Percentiles rank a stretch among this genome's conserved stretches.
Evolutionary conservation across 495 filamentous ascomycete species (phyloP).

Genomic region (Aspergillus cristatus): DNA sequence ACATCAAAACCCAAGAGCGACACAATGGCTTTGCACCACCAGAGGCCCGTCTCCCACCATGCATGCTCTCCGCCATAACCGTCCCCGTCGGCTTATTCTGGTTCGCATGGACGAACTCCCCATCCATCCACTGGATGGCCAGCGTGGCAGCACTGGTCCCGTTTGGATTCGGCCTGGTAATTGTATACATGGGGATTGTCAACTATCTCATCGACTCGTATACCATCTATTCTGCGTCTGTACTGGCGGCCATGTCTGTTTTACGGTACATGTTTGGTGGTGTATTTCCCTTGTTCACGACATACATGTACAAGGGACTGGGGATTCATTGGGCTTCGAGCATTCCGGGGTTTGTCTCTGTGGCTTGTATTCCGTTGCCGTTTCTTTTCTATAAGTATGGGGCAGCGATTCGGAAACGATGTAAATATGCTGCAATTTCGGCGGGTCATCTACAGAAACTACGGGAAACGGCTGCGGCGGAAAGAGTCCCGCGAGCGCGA

Average conservation of each 20-base stretch:
- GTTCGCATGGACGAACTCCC: conserved; percentile 51
- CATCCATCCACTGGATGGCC: conserved; percentile 50
- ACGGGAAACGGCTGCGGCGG: neutral
- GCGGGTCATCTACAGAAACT: conserved; percentile 6
- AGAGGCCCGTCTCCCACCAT: conserved; percentile 20
- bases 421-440: conserved; percentile 49
- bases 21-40: conserved; percentile 13
- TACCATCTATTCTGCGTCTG: conserved; percentile 60
- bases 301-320: conserved; percentile 52
- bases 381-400: conserved; percentile 63
- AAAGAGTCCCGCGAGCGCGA: no score
- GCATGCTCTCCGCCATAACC: conserved; percentile 12
- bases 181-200: conserved; percentile 53
- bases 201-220: conserved; percentile 66
- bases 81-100: conserved; percentile 36
- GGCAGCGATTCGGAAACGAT: conserved; percentile 43
- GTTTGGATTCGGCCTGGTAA: conserved; percentile 56
- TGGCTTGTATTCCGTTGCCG: conserved; percentile 59
- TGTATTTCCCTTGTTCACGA: conserved; percentile 66
- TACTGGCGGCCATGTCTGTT: conserved; percentile 58
- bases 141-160: conserved; percentile 46
- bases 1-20: conserved; percentile 20
- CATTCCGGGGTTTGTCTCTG: conserved; percentile 57
- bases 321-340: conserved; percentile 64
- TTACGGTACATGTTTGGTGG: conserved; percentile 53